These are phyloP conservation scores for Globisporangium polare DNA, from an alignment of 352 stramenopile genomes.

Conservation along the genomic window DNA sequence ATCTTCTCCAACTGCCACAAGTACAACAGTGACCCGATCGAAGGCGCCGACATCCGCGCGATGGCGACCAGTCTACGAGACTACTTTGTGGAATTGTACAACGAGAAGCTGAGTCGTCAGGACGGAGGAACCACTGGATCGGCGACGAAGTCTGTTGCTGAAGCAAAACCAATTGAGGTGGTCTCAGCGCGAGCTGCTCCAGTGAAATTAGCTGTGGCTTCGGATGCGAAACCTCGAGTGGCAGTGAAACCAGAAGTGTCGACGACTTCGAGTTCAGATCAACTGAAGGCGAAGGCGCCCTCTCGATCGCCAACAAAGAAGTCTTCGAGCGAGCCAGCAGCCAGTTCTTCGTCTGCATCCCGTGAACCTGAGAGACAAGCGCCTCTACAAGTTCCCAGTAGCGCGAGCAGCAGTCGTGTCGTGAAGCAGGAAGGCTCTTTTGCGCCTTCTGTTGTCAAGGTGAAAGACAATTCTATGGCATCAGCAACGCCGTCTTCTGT, in stretches of 20 bases:
- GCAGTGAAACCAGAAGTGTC: background rate
- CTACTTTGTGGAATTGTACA: constrained; percentile 78
- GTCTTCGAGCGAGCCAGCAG: constrained; percentile 21
- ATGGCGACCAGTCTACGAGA: constrained; percentile 81
- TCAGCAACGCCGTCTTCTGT: background rate
- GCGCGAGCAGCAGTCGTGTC: background rate
- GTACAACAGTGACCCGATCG: constrained; percentile 85
- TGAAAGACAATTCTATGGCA: background rate
- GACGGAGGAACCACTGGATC: constrained; percentile 22
- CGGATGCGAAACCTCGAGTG: constrained; percentile 4
- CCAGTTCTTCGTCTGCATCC: constrained; percentile 6
- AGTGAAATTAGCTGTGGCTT: background rate
- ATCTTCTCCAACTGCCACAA: constrained; percentile 89
- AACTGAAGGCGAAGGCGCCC: constrained; percentile 2
- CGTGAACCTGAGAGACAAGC: background rate
- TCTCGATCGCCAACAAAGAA: constrained; percentile 22
- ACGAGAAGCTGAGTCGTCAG: constrained; percentile 48
- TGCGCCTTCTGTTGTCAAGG: background rate
- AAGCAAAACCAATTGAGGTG: background rate
- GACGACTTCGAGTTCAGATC: background rate
- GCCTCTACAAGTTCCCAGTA: background rate
- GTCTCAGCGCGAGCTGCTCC: background rate
- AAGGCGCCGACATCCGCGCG: constrained; percentile 82
- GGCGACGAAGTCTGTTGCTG: constrained; percentile 8
- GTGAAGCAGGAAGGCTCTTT: constrained; percentile 7